phyloP scores from a whole-genome alignment of 2,329 filamentous ascomycete species.

The Phoma sp. region DNA sequence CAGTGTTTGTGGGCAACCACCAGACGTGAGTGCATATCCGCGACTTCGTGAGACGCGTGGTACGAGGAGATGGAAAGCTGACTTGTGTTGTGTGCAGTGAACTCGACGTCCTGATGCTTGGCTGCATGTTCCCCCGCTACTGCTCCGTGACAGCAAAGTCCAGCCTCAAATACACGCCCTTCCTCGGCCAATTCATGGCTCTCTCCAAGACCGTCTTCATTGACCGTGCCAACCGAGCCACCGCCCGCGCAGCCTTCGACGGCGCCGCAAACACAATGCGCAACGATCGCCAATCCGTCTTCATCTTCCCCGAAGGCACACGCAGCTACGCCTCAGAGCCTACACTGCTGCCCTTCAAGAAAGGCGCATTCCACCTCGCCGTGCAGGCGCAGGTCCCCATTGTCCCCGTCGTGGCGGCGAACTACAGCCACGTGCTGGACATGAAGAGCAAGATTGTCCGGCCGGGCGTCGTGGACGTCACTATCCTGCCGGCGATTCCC shows the following conservation, averaged over 20 bases:
- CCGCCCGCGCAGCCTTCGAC: constrained; percentile 84
- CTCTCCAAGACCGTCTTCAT: constrained; percentile 93
- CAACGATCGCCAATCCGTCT: constrained; percentile 70
- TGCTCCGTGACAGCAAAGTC: constrained; percentile 94
- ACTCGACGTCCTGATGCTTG: constrained; percentile 91
- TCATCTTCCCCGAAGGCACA: constrained; percentile 91
- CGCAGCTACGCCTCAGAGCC: constrained; percentile 86
- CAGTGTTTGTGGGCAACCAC: constrained; percentile 93
- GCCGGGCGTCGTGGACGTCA: constrained; percentile 62
- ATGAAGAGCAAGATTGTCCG: constrained; percentile 52
- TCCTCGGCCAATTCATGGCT: constrained; percentile 91
- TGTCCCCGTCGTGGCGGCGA: constrained; percentile 72
- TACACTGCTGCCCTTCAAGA: constrained; percentile 92
- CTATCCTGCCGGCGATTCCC: constrained; percentile 44
- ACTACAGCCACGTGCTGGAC: constrained; percentile 57
- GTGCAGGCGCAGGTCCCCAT: constrained; percentile 93
- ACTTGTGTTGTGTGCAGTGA: constrained; percentile 56
- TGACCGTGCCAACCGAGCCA: constrained; percentile 83
- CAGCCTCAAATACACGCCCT: constrained; percentile 76
- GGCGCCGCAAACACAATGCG: constrained; percentile 82
- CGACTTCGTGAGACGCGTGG: neutral
- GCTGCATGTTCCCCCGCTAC: constrained; percentile 85
- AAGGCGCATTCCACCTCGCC: constrained; percentile 95
- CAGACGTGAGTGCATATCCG: constrained; percentile 66
- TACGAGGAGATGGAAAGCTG: neutral